phyloP scores from a whole-genome alignment of 2,329 filamentous ascomycete species.

The Talaromyces sp. region DNA sequence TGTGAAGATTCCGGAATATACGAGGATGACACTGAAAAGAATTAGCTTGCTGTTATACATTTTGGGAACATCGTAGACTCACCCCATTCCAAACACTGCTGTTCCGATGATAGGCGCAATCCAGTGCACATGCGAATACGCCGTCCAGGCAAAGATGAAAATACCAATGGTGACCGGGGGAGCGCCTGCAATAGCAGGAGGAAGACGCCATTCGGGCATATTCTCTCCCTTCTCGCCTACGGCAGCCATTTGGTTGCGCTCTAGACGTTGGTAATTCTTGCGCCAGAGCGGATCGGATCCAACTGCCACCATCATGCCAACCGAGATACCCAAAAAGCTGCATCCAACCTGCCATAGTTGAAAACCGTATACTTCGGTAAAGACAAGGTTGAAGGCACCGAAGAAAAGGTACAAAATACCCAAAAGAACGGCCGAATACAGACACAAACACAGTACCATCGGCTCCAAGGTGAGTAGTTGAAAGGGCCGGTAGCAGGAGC shows the following conservation, averaged over 20 bases:
- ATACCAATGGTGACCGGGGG: conserved; percentile 74
- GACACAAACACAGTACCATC: conserved; percentile 78
- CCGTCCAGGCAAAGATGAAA: conserved; percentile 88
- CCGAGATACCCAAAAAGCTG: conserved; percentile 61
- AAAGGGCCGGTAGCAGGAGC: conserved; percentile 61
- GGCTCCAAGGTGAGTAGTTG: conserved; percentile 76
- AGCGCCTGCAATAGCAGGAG: conserved; percentile 69
- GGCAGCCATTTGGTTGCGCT: conserved; percentile 24
- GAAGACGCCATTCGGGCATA: conserved; percentile 84
- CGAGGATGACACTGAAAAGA: conserved; percentile 62
- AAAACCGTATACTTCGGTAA: conserved; percentile 70
- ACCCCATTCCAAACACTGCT: conserved; percentile 67
- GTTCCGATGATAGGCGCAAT: conserved; percentile 72
- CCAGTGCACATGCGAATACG: conserved; percentile 69
- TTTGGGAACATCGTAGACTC: conserved; percentile 39
- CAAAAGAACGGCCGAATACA: conserved; percentile 79
- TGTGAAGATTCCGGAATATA: conserved; percentile 82
- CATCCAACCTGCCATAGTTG: conserved; percentile 76
- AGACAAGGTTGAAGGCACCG: conserved; percentile 80
- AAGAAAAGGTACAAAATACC: conserved; percentile 90
- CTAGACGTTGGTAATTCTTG: conserved; percentile 20
- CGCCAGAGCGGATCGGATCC: conserved; percentile 48
- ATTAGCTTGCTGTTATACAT: neutral
- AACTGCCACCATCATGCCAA: conserved; percentile 47
- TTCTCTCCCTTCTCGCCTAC: conserved; percentile 35